Evolutionary conservation across 768 basidiomycete species (phyloP), one percentile per base, ranked within the genome.

Genomic region (Trametes coccinea): DNA sequence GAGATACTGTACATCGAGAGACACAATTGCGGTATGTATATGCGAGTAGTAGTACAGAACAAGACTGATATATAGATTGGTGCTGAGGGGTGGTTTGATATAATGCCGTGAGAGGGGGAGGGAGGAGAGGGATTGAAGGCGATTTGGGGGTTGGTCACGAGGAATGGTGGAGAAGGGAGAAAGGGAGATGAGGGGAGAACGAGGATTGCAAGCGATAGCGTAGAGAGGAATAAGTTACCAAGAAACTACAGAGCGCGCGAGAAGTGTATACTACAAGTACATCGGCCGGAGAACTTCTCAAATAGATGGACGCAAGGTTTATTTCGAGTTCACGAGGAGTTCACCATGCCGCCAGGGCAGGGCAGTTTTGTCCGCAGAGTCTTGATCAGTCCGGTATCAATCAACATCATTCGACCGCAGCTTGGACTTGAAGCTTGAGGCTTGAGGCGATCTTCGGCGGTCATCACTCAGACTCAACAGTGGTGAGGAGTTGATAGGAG

Each of bases 211-310:
- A 22, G 39, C 53, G 22, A 43, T 16, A 44, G 49, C 34, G 41
- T 29, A 16, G 9, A 31, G 44, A 41, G 30, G 31, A 29, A 51
- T 58, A 49, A 58, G 47, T 56, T 56, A 57, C 47, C 14, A 29
- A 27, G 14, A 33, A 17, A 13, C 29, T 45, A 45, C 17, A 47
- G 5, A 31, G 33, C 10, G 22, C 33, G 30, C 34, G 55, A 46
- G 30, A 41, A 30, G 22, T 2, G 22, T 34, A 39, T 30, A 39
- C 5, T 47, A 34, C 11, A 34, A 29, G 46, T 40, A 40, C 37
- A 46, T 14, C 27, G 27, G 4, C n/a, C 41, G 14, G n/a, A 43
- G n/a, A 4, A 43, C 41, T 9, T 43, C 41, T 4, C 41, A 43
- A 43, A n/a, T 5, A 6, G 41, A 43, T 13, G 41, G 14, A 16